Evolutionary conservation across 768 basidiomycete species (phyloP), one percentile per base, ranked within the genome.

Genomic region (Boletus subparvulus): DNA sequence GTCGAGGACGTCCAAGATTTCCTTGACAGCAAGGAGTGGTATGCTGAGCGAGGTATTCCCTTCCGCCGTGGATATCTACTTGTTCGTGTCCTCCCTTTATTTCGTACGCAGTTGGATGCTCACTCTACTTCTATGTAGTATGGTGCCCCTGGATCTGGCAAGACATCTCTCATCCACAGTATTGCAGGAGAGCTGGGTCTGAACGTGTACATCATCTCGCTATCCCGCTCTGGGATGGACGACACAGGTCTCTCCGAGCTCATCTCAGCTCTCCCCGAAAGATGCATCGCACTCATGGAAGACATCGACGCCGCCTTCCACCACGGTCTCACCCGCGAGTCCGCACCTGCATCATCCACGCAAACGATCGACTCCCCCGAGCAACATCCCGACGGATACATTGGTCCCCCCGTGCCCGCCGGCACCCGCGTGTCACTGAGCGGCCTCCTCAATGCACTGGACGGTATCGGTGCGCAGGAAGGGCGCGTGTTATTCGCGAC

Each of bases 401-500:
- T 17, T 3, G 48, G 47, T 8, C 62, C 61, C 2, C 54, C 66
- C 16, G 49, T 28, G 14, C 65, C 56, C 37, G 56, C 51, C 10
- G 47, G 61, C 2, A 69, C 65, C 50, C 78, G 79, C 35, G 73
- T 91, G 30, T 86, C 83, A 21, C 81, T 92, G 41, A 87, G 85
- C 47, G 90, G 90, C 14, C 78, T 92, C 8, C 78, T 92, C 6
- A 89, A 89, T 52, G 85, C 87, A n/a, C 78, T 92, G 26, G 90
- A 92, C 61, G 90, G 90, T 33, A 82, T 90, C 47, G 84, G 80
- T 4, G 89, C 90, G 2, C 85, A 87, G 63, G 90, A 92, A 72
- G 90, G 90, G n/a, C 86, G 90, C 1, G 80, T 92, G 30, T 75
- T 90, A 8, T 89, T 88, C 50, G 89, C 89, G 5, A 90, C 88